Evolutionary conservation across 345 rosid genomes (phyloP).

Genomic region (Ceriops tagal): DNA sequence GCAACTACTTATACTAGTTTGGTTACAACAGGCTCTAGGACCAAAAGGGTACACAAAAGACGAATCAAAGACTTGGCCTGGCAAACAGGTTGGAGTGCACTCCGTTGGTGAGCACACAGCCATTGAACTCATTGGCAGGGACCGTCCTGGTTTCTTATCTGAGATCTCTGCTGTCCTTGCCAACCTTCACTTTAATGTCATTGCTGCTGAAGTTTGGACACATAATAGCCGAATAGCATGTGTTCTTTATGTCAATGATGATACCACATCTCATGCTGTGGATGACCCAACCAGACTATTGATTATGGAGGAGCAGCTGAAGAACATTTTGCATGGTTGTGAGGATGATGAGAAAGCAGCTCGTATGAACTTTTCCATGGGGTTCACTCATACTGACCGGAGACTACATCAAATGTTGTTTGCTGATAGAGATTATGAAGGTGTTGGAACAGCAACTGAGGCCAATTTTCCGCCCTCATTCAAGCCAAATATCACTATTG

Average conservation of each 20-base stretch:
- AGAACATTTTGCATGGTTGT: slow-evolving; percentile 63
- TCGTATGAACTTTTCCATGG: slow-evolving; percentile 73
- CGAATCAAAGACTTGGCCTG: slow-evolving; percentile 52
- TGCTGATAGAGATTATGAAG: slow-evolving; percentile 90
- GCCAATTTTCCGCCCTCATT: slow-evolving; percentile 38
- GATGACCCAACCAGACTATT: slow-evolving; percentile 62
- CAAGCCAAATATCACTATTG: slow-evolving; percentile 57
- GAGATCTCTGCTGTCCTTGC: slow-evolving; percentile 83
- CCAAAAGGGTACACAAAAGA: slow-evolving; percentile 54
- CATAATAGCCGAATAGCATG: slow-evolving; percentile 81
- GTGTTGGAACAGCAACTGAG: slow-evolving; percentile 37
- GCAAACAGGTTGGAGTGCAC: slow-evolving; percentile 72
- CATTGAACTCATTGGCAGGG: slow-evolving; percentile 79
- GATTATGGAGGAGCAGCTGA: slow-evolving; percentile 73
- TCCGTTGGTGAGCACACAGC: slow-evolving; percentile 80
- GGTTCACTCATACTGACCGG: slow-evolving; percentile 80
- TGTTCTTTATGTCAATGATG: slow-evolving; percentile 74
- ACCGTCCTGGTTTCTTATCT: slow-evolving; percentile 85
- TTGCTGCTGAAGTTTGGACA: slow-evolving; percentile 90
- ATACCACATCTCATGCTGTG: slow-evolving; percentile 48
- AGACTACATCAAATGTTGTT: slow-evolving; percentile 93
- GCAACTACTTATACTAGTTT: slow-evolving; percentile 7
- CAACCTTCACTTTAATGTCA: slow-evolving; percentile 71
- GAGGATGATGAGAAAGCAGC: slow-evolving; percentile 60
- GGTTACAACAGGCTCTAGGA: slow-evolving; percentile 60